Evolutionary conservation across 2,329 filamentous ascomycete species (phyloP), one percentile per base, ranked within the genome.

Genomic region (Xylariaceae sp.): DNA sequence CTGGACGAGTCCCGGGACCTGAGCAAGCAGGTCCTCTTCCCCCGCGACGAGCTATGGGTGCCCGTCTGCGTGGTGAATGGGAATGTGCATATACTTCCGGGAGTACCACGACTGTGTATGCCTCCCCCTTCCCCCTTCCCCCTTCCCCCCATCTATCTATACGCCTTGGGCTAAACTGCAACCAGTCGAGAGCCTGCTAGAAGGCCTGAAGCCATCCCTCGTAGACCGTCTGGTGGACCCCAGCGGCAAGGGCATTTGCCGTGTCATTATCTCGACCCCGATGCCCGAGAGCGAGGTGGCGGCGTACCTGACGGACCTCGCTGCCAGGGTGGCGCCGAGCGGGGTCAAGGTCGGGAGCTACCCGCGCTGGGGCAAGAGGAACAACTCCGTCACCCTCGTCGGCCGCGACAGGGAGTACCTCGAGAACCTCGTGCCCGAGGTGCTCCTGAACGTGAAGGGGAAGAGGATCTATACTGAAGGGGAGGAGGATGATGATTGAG

Each of bases 341-440:
- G 88, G 88, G 3, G 75, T 97, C 55, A 97, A 97, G 67, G 88
- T 97, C 12, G 92, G 92, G 32, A 94, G 87, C 63, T 97, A 98
- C 64, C 92, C 92, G 24, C 73, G 88, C 39, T 96, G 89, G 88
- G 87, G 85, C 4, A 90, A 87, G 71, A 78, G 79, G 55, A 73
- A 73, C 47, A 97, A 97, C 63, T 92, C 88, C 0, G 88, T 97
- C 33, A 96, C 90, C 9, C 69, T 98, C 37, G 89, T 96, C 14
- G 78, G 78, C 50, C 80, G 78, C 50, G 85, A 96, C 57, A 70
- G 74, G 50, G 81, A 76, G 16, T 90, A 78, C 52, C 74, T 97
- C 58, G 87, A 95, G 59, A 81, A 78, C 35, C 63, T 96, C 46
- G 76, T 94, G 11, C 65, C 73, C 0, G 88, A 95, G 59, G 86